These are phyloP conservation scores for Chrysoporthe austroafricana DNA, from an alignment of 2,329 filamentous ascomycete genomes.

Conservation along the genomic window DNA sequence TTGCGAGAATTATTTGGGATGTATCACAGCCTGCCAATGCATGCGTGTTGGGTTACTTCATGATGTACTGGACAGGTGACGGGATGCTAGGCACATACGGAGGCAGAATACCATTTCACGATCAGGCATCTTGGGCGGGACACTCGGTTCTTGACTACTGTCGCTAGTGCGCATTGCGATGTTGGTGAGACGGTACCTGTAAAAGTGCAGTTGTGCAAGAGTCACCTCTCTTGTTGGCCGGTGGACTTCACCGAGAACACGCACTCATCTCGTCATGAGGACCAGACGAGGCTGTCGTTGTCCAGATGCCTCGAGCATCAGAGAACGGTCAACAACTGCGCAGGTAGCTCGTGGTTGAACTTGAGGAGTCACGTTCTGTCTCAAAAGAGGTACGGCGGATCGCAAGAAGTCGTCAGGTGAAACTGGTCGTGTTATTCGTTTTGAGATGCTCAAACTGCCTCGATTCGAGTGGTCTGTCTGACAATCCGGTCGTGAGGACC, in stretches of 20 bases:
- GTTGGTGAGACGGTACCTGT: background rate
- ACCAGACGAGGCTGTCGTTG: background rate
- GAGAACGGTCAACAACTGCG: background rate
- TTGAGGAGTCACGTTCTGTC: constrained; percentile 16
- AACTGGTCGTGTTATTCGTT: constrained; percentile 1
- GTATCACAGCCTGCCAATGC: background rate
- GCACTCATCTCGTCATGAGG: background rate
- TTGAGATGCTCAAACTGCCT: background rate
- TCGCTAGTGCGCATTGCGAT: background rate
- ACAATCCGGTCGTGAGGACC: background rate
- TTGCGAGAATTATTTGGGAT: background rate
- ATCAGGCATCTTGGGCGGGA: background rate
- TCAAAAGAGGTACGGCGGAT: background rate
- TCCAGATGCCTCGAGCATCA: background rate
- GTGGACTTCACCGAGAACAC: background rate
- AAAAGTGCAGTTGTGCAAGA: background rate
- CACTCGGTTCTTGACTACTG: background rate
- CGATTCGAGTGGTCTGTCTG: constrained; percentile 1
- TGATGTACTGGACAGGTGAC: background rate
- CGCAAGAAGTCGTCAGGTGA: background rate
- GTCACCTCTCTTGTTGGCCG: background rate
- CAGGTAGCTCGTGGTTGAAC: background rate
- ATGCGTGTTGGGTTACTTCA: background rate
- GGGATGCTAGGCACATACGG: background rate
- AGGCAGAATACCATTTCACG: background rate